phyloP scores from a whole-genome alignment of 495 filamentous ascomycete species.

The Neurospora sp. region DNA sequence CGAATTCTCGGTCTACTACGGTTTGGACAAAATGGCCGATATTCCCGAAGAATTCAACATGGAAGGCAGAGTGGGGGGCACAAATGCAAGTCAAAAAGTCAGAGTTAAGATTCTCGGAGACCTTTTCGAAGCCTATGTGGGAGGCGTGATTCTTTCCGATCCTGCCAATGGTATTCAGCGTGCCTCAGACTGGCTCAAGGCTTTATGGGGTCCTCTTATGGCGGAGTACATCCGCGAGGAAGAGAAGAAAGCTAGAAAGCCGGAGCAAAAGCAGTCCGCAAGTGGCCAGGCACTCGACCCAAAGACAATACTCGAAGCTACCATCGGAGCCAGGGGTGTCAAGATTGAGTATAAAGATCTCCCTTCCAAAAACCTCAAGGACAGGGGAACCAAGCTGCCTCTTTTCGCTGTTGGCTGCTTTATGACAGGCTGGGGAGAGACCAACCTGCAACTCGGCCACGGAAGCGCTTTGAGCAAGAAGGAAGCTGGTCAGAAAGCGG shows the following conservation, averaged over 20 bases:
- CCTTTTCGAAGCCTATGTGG: slow-evolving; percentile 82
- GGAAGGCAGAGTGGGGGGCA: slow-evolving; percentile 20
- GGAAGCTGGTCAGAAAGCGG: slow-evolving; percentile 64
- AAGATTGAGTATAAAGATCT: slow-evolving; percentile 58
- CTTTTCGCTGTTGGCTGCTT: slow-evolving; percentile 60
- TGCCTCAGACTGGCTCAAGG: slow-evolving; percentile 56
- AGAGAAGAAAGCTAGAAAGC: slow-evolving; percentile 18
- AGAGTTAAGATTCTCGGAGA: slow-evolving; percentile 64
- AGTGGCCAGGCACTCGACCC: slow-evolving; percentile 4
- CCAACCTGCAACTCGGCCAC: slow-evolving; percentile 49
- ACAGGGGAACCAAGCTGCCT: slow-evolving; percentile 46
- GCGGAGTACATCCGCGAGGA: slow-evolving; percentile 33
- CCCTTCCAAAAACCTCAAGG: slow-evolving; percentile 38
- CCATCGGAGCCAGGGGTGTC: slow-evolving; percentile 47
- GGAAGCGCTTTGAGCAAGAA: slow-evolving; percentile 61
- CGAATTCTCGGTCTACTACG: slow-evolving; percentile 53
- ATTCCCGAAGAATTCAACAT: slow-evolving; percentile 37
- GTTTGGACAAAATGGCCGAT: slow-evolving; percentile 49
- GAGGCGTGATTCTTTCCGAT: slow-evolving; percentile 60
- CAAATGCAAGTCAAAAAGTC: slow-evolving; percentile 35
- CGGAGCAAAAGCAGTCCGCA: slow-evolving; percentile 12
- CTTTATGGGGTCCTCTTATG: slow-evolving; percentile 49
- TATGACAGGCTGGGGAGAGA: slow-evolving; percentile 64
- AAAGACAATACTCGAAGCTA: slow-evolving; percentile 44
- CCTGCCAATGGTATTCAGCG: slow-evolving; percentile 45